Evolutionary conservation across 768 basidiomycete species (phyloP), one percentile per base, ranked within the genome.

Genomic region (Sarcomyxa edulis): DNA sequence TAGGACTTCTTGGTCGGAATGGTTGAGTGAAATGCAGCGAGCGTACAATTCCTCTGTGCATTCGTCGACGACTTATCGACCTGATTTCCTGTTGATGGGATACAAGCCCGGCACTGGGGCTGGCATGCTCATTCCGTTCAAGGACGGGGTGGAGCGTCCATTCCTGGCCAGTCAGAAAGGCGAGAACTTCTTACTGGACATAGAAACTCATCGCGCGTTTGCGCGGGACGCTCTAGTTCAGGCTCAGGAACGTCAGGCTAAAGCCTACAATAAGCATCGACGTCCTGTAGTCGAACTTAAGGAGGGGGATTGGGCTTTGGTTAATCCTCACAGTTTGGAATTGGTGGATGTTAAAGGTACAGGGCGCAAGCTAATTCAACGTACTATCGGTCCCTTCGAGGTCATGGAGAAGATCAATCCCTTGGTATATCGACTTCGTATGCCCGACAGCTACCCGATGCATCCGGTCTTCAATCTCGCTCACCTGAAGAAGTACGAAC

Each of bases 1-100:
- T n/a, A 45, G 55, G 8, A 15, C 47, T 10, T 29, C 42, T 7
- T 65, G 61, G 62, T 23, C 55, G 0, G 15, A 43, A 1, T 56
- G 53, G 47, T 31, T 65, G 0, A 42, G 48, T 15, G 43, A 46
- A 2, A 28, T 62, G 1, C 48, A 51, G 2, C 56, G 54, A 27
- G 52, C 62, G 0, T 63, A 62, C 43, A 66, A 65, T 30, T 50
- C 50, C 15, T 38, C 52, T 4, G 30, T 47, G 0, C 53, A 58
- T 34, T 42, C 50, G 0, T 53, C 58, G 1, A 64, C 60, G 1
- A 40, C 40, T 0, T 35, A 48, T 12, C 30, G 55, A 0, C 65
- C 60, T 0, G 46, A 55, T 24, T 55, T 51, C 31, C 39, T 62
- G 0, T 46, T 64, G 12, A 18, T 56, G 22, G 61, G 64, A 0